Conservation (phyloP, 495 filamentous ascomycete species). For the Penicillium samsonianum region DNA sequence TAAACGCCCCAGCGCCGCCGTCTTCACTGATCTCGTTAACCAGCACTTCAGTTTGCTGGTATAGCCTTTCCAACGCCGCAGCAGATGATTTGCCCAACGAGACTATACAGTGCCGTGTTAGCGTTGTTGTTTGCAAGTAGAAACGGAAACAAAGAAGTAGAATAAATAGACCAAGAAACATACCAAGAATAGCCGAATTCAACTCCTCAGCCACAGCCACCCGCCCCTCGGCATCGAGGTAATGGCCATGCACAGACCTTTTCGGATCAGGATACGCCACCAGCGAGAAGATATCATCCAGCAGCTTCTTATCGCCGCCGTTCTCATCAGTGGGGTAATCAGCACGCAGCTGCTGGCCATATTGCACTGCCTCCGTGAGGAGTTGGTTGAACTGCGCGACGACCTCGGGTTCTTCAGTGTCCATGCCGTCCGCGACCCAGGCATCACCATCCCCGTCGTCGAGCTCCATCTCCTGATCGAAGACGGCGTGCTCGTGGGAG, state of each 20-base stretch:
- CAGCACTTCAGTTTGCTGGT: constrained; percentile 83
- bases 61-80: constrained; percentile 82
- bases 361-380: constrained; percentile 69
- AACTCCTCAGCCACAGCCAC: constrained; percentile 88
- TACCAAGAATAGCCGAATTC: constrained; percentile 92
- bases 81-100: constrained; percentile 87
- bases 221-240: constrained; percentile 74
- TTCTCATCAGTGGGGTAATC: constrained; percentile 72
- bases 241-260: constrained; percentile 69
- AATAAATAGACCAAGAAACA: constrained; percentile 27
- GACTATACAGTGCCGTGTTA: constrained; percentile 52
- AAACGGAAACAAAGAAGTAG: neutral
- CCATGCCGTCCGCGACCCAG: constrained; percentile 55
- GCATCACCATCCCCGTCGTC: constrained; percentile 62
- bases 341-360: constrained; percentile 74
- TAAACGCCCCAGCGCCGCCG: constrained; percentile 83
- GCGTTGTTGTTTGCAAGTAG: neutral
- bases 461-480: constrained; percentile 78
- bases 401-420: constrained; percentile 49
- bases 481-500: constrained; percentile 49
- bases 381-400: constrained; percentile 53
- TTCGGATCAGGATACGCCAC: constrained; percentile 84
- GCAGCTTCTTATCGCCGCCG: constrained; percentile 68
- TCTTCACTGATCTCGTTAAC: constrained; percentile 79
- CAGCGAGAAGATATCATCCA: constrained; percentile 85